A percentile compares a stretch with the other conserved stretches of the same genome.
phyloP scores from a whole-genome alignment of 177 flowering plant species.

The Vitis hybrid region DNA sequence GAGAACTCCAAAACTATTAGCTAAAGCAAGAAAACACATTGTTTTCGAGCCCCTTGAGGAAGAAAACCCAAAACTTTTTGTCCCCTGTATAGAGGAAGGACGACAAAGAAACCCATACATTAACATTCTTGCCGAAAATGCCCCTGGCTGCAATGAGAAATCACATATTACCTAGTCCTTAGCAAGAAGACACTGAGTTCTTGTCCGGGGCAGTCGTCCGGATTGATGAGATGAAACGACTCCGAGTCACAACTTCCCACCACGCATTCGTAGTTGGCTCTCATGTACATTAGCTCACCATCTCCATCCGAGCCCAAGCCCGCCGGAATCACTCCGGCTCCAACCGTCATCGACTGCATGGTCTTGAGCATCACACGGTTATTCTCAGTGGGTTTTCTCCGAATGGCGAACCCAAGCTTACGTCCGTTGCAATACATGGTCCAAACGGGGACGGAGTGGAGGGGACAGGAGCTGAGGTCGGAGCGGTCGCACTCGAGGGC shows the following conservation, averaged over 20 bases:
- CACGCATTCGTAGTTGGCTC: constrained; percentile 77
- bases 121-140: background rate
- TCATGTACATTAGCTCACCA: constrained; percentile 77
- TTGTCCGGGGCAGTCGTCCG: constrained; percentile 60
- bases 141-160: background rate
- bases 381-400: constrained; percentile 40
- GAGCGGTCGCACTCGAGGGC: constrained; percentile 59
- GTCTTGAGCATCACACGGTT: constrained; percentile 49
- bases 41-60: no score
- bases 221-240: constrained; percentile 76
- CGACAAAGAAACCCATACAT: background rate
- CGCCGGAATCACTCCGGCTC: constrained; percentile 76
- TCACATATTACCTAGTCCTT: constrained; percentile 39
- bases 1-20: no score
- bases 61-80: no score
- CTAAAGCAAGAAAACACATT: no score
- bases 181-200: constrained; percentile 89
- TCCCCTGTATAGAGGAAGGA: no score
- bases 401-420: constrained; percentile 56
- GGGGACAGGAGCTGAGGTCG: constrained; percentile 37
- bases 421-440: constrained; percentile 64
- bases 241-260: constrained; percentile 74
- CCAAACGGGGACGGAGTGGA: constrained; percentile 72
- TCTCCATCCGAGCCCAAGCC: constrained; percentile 22
- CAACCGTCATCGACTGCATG: constrained; percentile 67